Base-by-base conservation (phyloP, 2,329 filamentous ascomycete genomes). In the Helotiales sp. region DNA sequence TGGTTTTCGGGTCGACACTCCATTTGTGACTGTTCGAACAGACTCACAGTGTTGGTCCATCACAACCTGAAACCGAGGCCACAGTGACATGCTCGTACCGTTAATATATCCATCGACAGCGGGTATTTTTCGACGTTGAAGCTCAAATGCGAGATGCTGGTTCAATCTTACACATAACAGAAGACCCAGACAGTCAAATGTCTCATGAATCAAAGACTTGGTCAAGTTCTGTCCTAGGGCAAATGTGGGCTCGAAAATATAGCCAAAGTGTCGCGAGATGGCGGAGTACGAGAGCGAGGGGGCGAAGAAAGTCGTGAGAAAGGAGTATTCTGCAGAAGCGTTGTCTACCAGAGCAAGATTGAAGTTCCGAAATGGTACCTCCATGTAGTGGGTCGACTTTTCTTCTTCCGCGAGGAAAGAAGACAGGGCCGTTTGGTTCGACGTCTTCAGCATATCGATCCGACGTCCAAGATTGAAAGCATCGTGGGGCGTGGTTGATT, bases 271-370 rank as follows among this genome's bases (percentile, higher is more conserved):
- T 58, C 90, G 90, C 24, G 92, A 93, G 58, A 97, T 91, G 63
- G 90, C 85, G 17, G 93, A 85, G 74, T 91, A 92, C 8, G 89
- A 90, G 34, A 93, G 83, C 11, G 91, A 85, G 0, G 93, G 90
- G 7, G 91, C 87, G 82, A 99, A 98, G 82, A 97, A 97, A 17
- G 92, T 87, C 0, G 92, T 92, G 64, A 98, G 85, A 77, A 99
- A 98, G 2, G 92, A 93, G 80, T 98, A 99, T 78, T 99, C 96
- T 37, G 94, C 92, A 1, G 92, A 94, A 0, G 93, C 91, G 74
- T 99, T 99, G 80, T 99, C 96, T 70, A 97, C 86, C 22, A 99
- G 84, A 0, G 96, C 95, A 54, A 97, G 86, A 76, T 98, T 98
- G 82, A 97, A 97, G 77, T 97, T 94, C 47, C 93, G 89, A 79